Conservation (phyloP, 2,329 filamentous ascomycete species). For the Phaeosphaeriaceae sp. region DNA sequence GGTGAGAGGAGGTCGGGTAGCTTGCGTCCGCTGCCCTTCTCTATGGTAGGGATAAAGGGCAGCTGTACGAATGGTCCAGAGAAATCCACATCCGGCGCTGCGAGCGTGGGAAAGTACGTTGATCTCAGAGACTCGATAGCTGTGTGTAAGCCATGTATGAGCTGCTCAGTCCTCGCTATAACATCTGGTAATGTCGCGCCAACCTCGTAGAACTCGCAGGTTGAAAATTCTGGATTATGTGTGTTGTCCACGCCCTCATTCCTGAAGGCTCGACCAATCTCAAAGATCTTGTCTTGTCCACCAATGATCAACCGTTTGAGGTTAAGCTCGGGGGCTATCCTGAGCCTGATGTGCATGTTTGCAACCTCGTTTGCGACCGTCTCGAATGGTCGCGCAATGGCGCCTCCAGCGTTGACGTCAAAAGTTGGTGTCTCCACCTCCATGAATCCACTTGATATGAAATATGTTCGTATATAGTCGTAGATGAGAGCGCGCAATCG, state of each 20-base stretch:
- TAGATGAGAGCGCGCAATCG: slow-evolving; percentile 77
- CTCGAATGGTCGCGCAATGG: slow-evolving; percentile 83
- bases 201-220: slow-evolving; percentile 94
- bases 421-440: slow-evolving; percentile 94
- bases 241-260: slow-evolving; percentile 79
- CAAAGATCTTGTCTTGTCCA: slow-evolving; percentile 86
- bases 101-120: slow-evolving; percentile 37
- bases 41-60: slow-evolving; percentile 82
- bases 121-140: slow-evolving; percentile 55
- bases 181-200: slow-evolving; percentile 79
- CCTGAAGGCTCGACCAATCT: slow-evolving; percentile 89
- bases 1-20: slow-evolving; percentile 63
- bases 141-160: slow-evolving; percentile 60
- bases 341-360: slow-evolving; percentile 73
- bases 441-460: slow-evolving; percentile 75
- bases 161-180: slow-evolving; percentile 75
- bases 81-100: slow-evolving; percentile 63
- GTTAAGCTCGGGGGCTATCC: slow-evolving; percentile 94
- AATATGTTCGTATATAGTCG: slow-evolving; percentile 74
- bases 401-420: slow-evolving; percentile 82
- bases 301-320: slow-evolving; percentile 90
- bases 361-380: slow-evolving; percentile 80
- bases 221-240: slow-evolving; percentile 97
- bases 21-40: slow-evolving; percentile 68
- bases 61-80: slow-evolving; percentile 66